phyloP scores from a whole-genome alignment of 78 protist genomes.

The Dictyostelium capitatum region DNA sequence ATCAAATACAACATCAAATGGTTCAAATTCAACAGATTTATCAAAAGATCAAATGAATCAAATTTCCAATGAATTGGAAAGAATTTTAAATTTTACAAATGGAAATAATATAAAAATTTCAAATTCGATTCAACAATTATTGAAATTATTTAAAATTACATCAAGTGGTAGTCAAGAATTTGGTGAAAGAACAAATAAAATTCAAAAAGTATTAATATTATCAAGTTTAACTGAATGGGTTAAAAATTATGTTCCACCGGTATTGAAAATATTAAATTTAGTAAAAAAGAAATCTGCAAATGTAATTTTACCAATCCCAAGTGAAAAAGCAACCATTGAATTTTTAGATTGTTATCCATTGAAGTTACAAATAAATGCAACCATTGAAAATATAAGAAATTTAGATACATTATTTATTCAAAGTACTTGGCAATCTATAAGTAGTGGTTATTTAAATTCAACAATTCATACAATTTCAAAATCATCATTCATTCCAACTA shows the following conservation, averaged over 20 bases:
- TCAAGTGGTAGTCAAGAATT: no score
- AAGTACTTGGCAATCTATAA: not conserved
- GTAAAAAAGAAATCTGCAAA: constrained; percentile 38
- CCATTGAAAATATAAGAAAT: constrained; percentile 48
- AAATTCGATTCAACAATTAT: not conserved
- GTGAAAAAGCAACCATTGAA: constrained; percentile 31
- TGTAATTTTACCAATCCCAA: not conserved
- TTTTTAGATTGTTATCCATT: constrained; percentile 26
- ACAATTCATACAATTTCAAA: constrained; percentile 24
- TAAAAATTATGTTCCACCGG: constrained; percentile 26
- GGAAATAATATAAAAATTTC: not conserved
- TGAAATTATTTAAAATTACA: constrained; percentile 13
- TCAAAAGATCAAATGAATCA: constrained; percentile 5
- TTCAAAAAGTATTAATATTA: not conserved
- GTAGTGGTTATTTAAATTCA: not conserved
- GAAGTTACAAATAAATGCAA: constrained; percentile 33
- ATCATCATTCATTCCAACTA: constrained; percentile 38
- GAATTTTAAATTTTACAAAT: not conserved
- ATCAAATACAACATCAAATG: not conserved
- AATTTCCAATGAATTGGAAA: not conserved
- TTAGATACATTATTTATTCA: constrained; percentile 33
- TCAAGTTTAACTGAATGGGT: not conserved
- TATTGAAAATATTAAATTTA: constrained; percentile 32
- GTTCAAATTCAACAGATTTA: not conserved
- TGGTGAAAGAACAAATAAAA: constrained; percentile 1